phyloP scores from a whole-genome alignment of 352 stramenopile genomes.

The Globisporangium echinulatum region DNA sequence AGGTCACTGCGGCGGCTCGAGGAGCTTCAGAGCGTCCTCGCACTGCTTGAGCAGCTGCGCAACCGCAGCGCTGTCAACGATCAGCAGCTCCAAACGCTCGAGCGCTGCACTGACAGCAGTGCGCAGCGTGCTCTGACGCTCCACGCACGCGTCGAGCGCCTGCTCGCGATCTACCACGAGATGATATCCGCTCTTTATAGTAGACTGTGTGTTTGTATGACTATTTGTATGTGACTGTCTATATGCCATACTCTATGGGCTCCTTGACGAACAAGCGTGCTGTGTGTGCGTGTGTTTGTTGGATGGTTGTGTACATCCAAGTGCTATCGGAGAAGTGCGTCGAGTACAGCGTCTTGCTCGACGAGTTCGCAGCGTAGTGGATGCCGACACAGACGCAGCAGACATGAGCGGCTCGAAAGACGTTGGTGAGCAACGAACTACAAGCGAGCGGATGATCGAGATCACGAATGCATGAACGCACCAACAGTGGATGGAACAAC shows the following conservation, averaged over 20 bases:
- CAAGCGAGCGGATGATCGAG: no score
- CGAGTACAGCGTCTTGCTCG: slow-evolving; percentile 49
- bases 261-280: slow-evolving; percentile 12
- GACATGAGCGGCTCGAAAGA: no score
- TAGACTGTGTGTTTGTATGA: not conserved
- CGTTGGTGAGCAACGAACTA: no score
- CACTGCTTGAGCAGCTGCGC: slow-evolving; percentile 30
- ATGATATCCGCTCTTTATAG: slow-evolving; percentile 32
- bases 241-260: not conserved
- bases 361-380: slow-evolving; percentile 23
- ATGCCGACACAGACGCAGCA: no score
- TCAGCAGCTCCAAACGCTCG: slow-evolving; percentile 22
- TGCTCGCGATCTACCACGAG: slow-evolving; percentile 55
- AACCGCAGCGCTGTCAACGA: slow-evolving; percentile 14
- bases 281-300: not conserved
- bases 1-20: slow-evolving; percentile 37
- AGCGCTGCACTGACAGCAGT: slow-evolving; percentile 22
- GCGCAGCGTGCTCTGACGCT: slow-evolving; percentile 38
- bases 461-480: no score
- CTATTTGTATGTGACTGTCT: not conserved
- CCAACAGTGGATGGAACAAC: no score
- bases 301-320: slow-evolving; percentile 22
- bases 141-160: slow-evolving; percentile 40
- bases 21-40: slow-evolving; percentile 38
- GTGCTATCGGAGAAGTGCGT: slow-evolving; percentile 67